Conservation (phyloP, 208 protist species). For the Vickermania ingenoplastis region DNA sequence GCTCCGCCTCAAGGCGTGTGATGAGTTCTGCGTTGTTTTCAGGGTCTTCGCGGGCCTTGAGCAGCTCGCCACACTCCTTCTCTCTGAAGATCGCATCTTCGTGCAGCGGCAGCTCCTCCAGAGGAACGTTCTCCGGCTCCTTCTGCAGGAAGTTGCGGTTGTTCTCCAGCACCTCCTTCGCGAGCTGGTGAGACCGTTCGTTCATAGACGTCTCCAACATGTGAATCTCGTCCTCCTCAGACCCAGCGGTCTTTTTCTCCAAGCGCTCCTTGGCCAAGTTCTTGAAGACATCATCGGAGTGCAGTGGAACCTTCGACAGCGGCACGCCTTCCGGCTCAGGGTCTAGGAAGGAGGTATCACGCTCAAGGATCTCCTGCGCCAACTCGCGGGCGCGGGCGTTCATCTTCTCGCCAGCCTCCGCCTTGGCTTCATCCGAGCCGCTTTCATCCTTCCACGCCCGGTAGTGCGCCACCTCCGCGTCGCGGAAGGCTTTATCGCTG, state of each 20-base stretch:
- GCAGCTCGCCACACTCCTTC: constrained; percentile 53
- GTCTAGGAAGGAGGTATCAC: constrained; percentile 60
- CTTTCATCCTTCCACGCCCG: constrained; percentile 38
- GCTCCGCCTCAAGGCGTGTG: constrained; percentile 45
- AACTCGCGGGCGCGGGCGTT: constrained; percentile 48
- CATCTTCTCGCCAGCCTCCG: constrained; percentile 41
- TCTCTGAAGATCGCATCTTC: constrained; percentile 61
- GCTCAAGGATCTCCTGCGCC: constrained; percentile 35
- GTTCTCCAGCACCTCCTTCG: constrained; percentile 43
- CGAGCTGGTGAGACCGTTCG: constrained; percentile 52
- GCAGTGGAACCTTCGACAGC: constrained; percentile 43
- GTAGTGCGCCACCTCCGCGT: constrained; percentile 60
- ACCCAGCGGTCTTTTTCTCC: constrained; percentile 22
- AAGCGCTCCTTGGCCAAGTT: constrained; percentile 52
- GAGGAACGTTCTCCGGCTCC: constrained; percentile 50
- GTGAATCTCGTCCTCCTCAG: constrained; percentile 42
- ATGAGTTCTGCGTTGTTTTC: constrained; percentile 50
- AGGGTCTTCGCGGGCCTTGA: constrained; percentile 47
- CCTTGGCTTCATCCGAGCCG: constrained; percentile 20
- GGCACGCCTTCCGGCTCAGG: constrained; percentile 77
- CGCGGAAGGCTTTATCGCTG: constrained; percentile 65
- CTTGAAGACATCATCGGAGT: constrained; percentile 50
- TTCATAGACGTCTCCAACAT: constrained; percentile 47
- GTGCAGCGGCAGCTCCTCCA: constrained; percentile 56
- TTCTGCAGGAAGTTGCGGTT: constrained; percentile 62